Evolutionary conservation across 352 stramenopile species (phyloP), one percentile per base, ranked within the genome.

Genomic region (Phytophthora litchii): DNA sequence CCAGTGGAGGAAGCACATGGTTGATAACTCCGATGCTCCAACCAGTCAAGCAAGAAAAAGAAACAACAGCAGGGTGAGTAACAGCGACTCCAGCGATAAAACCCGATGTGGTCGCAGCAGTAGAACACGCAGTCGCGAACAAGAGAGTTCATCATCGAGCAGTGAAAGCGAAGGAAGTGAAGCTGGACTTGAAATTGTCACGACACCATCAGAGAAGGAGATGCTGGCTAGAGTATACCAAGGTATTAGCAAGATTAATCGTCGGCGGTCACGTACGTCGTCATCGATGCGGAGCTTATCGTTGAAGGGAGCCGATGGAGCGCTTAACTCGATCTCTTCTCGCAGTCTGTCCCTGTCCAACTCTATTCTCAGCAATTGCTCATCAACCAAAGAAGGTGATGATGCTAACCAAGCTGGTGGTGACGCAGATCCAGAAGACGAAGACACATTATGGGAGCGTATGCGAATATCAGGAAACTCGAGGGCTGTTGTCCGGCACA

Each of bases 161-260:
- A 68, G 69, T 31, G 63, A 75, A 6, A 31, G 58, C 14, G 65
- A 76, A 3, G 51, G 47, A 17, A 54, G 50, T 40, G 54, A 74
- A 62, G 35, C 77, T 37, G 75, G 74, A 47, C 34, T 83, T 32
- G 80, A 87, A 32, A 77, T 89, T 32, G 80, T 88, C n/a, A 85
- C 73, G 23, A 92, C 80, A 11, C 78, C 80, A 12, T 86, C 80
- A 14, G 75, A 92, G 47, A 87, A 79, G 23, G 78, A 92, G 48
- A 80, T 92, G 64, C 48, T 90, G 8, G 78, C 64, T 1, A 88
- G 82, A 51, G 71, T 90, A 19, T 84, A 88, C 21, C 66, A 88
- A 64, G 78, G 78, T 5, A 83, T 90, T 46, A 83, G 67, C 65
- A 89, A 82, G 56, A 88, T 92, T 46, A 90, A 90, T 56, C 80